These are phyloP conservation scores for Ogataea pilisensis DNA, from an alignment of 805 yeast species.

Conservation along the genomic window DNA sequence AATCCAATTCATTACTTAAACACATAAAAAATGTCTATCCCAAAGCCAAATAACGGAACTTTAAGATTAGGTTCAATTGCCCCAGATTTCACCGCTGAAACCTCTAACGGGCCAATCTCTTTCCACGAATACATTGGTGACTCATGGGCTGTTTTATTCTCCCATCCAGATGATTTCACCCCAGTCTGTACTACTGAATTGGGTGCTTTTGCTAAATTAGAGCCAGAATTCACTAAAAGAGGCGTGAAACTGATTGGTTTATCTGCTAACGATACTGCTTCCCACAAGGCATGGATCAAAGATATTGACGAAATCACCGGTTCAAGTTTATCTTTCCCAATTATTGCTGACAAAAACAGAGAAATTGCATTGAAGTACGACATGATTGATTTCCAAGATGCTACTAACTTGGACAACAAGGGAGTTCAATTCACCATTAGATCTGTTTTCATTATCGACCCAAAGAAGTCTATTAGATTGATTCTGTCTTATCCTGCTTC, in stretches of 20 bases:
- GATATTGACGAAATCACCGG: conserved; percentile 70
- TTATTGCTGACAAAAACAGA: conserved; percentile 61
- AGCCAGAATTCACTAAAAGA: conserved; percentile 64
- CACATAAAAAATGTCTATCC: conserved; percentile 33
- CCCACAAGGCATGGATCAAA: conserved; percentile 65
- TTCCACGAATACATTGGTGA: conserved; percentile 62
- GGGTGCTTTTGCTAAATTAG: conserved; percentile 69
- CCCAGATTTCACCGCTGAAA: conserved; percentile 61
- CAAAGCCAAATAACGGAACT: conserved; percentile 36
- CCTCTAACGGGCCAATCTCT: conserved; percentile 59
- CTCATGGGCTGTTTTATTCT: conserved; percentile 63
- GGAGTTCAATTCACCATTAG: conserved; percentile 66
- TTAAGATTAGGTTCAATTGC: conserved; percentile 58
- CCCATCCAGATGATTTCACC: conserved; percentile 76
- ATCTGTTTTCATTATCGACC: conserved; percentile 70
- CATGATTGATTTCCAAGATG: conserved; percentile 70
- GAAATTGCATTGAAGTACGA: conserved; percentile 60
- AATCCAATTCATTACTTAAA: background rate
- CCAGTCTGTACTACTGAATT: conserved; percentile 79
- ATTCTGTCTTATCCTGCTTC: conserved; percentile 69
- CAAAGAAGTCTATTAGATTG: conserved; percentile 57
- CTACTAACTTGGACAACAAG: conserved; percentile 59
- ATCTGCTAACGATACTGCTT: conserved; percentile 58
- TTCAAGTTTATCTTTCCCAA: conserved; percentile 55
- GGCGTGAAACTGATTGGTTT: conserved; percentile 65